Conservation (phyloP, 163 green algal species). For the Chlorella variabilis region DNA sequence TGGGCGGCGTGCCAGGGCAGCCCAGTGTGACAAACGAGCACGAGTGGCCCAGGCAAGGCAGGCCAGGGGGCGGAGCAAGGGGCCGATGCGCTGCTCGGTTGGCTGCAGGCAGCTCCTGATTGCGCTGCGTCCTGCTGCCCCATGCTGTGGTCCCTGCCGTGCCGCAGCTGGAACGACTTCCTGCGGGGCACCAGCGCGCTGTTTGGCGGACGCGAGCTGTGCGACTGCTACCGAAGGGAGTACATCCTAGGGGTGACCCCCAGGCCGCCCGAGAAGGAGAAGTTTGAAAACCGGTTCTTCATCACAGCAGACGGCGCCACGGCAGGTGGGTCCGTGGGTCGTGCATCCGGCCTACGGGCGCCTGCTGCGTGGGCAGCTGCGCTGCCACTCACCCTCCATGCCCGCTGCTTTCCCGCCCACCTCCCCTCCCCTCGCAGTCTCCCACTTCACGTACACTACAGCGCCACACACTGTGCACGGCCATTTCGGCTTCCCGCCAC, state of each 20-base stretch:
- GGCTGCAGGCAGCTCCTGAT: no score
- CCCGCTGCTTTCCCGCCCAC: no score
- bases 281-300: conserved; percentile 32
- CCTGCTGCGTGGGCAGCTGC: no score
- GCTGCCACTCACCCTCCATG: no score
- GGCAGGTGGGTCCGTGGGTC: not conserved
- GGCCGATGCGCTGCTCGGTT: no score
- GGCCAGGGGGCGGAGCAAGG: no score
- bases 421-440: not conserved
- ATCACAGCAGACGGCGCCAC: not conserved
- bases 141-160: not conserved
- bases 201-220: conserved; percentile 28
- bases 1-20: conserved; percentile 6
- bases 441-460: conserved; percentile 28
- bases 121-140: not conserved
- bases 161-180: conserved; percentile 31
- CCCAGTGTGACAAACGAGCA: conserved; percentile 32
- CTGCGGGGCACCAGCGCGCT: conserved; percentile 8
- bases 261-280: conserved; percentile 19
- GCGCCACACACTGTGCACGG: conserved; percentile 23
- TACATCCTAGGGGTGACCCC: not conserved
- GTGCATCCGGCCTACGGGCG: not conserved
- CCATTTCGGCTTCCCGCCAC: conserved; percentile 27
- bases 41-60: conserved; percentile 27
- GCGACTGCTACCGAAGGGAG: conserved; percentile 18